A percentile compares a stretch with the other conserved stretches of the same genome.
Conservation (phyloP, 495 filamentous ascomycete species). For the Pyrenula massariospora region DNA sequence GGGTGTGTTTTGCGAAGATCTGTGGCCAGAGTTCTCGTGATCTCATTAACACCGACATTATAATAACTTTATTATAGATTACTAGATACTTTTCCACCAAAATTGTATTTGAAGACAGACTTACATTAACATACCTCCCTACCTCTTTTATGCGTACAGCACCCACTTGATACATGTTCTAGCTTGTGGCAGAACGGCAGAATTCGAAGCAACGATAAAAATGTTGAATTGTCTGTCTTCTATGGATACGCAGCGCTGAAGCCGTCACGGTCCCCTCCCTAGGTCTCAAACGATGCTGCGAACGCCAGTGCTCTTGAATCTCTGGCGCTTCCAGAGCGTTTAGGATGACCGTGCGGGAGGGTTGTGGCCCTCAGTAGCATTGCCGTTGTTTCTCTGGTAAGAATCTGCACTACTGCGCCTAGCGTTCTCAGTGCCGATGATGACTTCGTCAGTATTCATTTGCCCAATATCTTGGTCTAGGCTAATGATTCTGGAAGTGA, state of each 20-base stretch:
- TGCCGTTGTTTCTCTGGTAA: background rate
- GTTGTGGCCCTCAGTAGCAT: background rate
- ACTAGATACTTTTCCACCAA: background rate
- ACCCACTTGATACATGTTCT: background rate
- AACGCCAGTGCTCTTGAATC: too few relatives aligned
- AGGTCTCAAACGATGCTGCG: too few relatives aligned
- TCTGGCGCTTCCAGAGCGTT: background rate
- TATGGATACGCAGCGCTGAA: background rate
- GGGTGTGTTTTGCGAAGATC: background rate
- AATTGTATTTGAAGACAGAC: background rate
- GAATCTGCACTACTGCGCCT: background rate
- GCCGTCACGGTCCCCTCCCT: background rate
- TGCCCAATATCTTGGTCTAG: background rate
- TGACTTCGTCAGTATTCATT: background rate
- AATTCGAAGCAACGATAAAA: background rate
- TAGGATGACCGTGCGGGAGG: background rate
- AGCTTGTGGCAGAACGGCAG: background rate
- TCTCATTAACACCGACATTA: background rate
- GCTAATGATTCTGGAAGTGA: background rate
- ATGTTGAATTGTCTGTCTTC: background rate
- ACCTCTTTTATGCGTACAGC: background rate
- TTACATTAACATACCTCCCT: background rate
- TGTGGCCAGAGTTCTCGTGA: background rate
- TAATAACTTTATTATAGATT: background rate
- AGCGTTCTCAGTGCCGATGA: background rate